A percentile compares a stretch with the other conserved stretches of the same genome.
These are phyloP conservation scores for Purshia tridentata DNA, from an alignment of 306 rosid genomes.

Conservation along the genomic window DNA sequence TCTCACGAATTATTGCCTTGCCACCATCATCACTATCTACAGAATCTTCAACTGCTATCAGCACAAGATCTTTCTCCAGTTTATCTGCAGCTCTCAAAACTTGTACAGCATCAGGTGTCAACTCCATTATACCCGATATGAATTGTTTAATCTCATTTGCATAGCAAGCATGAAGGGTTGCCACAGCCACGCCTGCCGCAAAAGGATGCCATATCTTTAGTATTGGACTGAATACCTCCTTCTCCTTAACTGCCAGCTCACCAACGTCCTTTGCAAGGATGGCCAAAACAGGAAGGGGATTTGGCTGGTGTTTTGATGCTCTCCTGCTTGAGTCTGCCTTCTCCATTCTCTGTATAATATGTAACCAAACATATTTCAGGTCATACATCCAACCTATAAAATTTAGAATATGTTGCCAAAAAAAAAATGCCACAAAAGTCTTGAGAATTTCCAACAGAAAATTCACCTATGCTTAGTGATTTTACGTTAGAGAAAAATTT, in stretches of 20 bases:
- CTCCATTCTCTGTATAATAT: slow-evolving; percentile 79
- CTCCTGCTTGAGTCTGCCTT: slow-evolving; percentile 95
- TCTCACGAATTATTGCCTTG: slow-evolving; percentile 96
- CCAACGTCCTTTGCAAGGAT: slow-evolving; percentile 96
- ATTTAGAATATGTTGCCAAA: background rate
- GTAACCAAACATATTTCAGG: slow-evolving; percentile 34
- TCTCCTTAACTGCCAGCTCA: slow-evolving; percentile 80
- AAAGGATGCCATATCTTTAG: slow-evolving; percentile 94
- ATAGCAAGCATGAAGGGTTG: slow-evolving; percentile 91
- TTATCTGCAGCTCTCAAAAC: slow-evolving; percentile 93
- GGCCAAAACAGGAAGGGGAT: slow-evolving; percentile 83
- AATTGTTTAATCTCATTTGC: slow-evolving; percentile 90
- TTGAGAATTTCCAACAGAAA: background rate
- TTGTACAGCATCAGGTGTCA: slow-evolving; percentile 97
- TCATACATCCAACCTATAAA: slow-evolving; percentile 3
- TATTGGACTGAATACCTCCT: slow-evolving; percentile 84
- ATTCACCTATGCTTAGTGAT: background rate
- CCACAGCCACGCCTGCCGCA: slow-evolving; percentile 96
- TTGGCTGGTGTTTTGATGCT: slow-evolving; percentile 84
- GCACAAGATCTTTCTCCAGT: slow-evolving; percentile 97
- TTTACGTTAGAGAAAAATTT: background rate
- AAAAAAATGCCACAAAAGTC: background rate
- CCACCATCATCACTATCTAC: slow-evolving; percentile 98
- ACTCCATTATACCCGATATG: slow-evolving; percentile 69
- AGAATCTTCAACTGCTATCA: slow-evolving; percentile 90